Evolutionary conservation across 75 land plant genomes (phyloP), one percentile per base, ranked within the genome.

Genomic region (Picea glauca): DNA sequence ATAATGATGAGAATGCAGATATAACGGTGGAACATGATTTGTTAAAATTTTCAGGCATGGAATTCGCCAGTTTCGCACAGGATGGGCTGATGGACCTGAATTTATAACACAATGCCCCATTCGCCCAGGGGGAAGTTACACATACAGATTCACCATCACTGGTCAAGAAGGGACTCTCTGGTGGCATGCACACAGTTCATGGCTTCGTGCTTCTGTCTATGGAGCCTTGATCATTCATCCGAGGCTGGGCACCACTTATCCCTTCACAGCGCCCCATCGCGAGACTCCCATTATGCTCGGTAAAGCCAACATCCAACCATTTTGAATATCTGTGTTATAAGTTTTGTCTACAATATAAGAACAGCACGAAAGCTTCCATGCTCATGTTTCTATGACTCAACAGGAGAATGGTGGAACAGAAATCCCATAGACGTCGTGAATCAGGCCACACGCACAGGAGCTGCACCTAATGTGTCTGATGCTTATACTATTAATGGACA

Each of bases 321-420:
- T n/a, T 46, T 17, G 18, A 18, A 20, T 6, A 15, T 40, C 11
- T 20, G 20, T 4, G 57, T 7, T 18, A 33, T n/a, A 4, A 20
- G 4, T 40, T 33, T 0, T 8, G 1, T 9, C 5, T n/a, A n/a
- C 33, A 26, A 26, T 26, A 26, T 26, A 26, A 26, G 26, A 26
- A 26, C 26, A 26, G 26, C 26, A 26, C 26, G 26, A 26, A 26
- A 26, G 26, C 26, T 26, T 26, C 26, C 26, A 26, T 26, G 26
- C 21, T 46, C 5, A 0, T 40, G 7, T 40, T 0, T 59, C 15
- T 60, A 31, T 33, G 61, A n/a, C 23, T 60, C 14, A 60, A 57
- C 80, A 87, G 89, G 89, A 13, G 89, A 87, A 79, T 87, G 89
- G 89, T 87, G 88, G 87, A 87, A 82, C 77, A 50, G 5, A n/a